Evolutionary conservation across 2,329 filamentous ascomycete species (phyloP), one percentile per base, ranked within the genome.

Genomic region (Claviceps fusiformis): DNA sequence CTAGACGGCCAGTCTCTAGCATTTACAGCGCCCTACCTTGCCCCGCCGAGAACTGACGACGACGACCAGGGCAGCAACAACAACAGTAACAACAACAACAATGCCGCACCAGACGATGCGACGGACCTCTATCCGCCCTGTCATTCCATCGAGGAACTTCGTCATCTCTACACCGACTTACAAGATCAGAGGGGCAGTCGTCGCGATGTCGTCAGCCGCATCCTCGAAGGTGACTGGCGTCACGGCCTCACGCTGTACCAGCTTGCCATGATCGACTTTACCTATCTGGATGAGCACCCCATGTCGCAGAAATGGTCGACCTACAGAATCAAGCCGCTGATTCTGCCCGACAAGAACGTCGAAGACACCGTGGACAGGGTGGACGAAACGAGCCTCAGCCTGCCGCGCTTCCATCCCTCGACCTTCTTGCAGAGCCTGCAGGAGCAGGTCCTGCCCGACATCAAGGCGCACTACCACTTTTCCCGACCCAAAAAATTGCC

Each of bases 381-480:
- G 15, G 74, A 81, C 62, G 68, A 70, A 50, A 66, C 71, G 59
- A 73, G 74, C 7, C 67, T 82, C 37, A 64, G 67, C 3, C 71
- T 85, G 51, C 88, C 89, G 11, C 82, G 85, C 17, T 88, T 93
- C 63, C 87, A 95, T 63, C 86, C 88, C 1, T 82, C 86, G 5
- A 87, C 85, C 0, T 95, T 95, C 67, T 74, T 95, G 43, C 80
- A 81, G 59, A 86, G 85, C 60, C 79, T 95, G 2, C 86, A 91
- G 61, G 75, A 76, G 45, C 84, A 91, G 64, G 78, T 90, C 19
- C 75, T 88, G 1, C 87, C 89, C 1, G 79, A 93, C 56, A 80
- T 91, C 61, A 95, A 93, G 68, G 86, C 87, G 5, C 87, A 95
- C 68, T 93, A 89, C 67, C 85, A 88, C 62, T 80, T 93, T 57